These are phyloP conservation scores for Pestalotiopsis sp. DNA, from an alignment of 2,329 filamentous ascomycete genomes.

Conservation along the genomic window DNA sequence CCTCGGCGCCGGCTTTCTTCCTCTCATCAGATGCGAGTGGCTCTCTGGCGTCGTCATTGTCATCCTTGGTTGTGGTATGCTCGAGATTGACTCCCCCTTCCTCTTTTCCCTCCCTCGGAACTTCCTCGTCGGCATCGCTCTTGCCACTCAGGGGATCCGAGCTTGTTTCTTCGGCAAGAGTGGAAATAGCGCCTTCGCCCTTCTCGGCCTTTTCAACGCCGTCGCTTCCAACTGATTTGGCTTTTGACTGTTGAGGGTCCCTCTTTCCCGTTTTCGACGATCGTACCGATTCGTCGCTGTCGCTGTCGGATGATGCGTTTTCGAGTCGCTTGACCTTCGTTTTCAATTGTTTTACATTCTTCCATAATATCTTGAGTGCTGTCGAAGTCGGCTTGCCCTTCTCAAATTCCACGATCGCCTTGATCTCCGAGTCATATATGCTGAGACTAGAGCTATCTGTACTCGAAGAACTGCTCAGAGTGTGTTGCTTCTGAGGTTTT, in stretches of 20 bases:
- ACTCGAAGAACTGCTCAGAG: neutral
- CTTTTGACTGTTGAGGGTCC: neutral
- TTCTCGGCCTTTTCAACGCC: neutral
- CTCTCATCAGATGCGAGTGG: neutral
- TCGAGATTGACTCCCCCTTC: neutral
- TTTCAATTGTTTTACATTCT: neutral
- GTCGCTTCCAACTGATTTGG: neutral
- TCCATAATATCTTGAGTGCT: neutral
- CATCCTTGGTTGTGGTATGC: neutral
- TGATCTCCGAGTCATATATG: neutral
- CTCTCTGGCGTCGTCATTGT: neutral
- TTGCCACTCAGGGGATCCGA: neutral
- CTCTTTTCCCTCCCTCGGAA: neutral
- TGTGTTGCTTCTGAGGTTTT: neutral
- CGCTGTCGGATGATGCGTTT: neutral
- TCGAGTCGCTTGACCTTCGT: neutral
- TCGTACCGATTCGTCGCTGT: neutral
- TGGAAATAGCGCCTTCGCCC: neutral
- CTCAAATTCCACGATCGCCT: neutral
- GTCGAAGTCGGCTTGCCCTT: neutral
- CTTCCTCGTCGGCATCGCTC: neutral
- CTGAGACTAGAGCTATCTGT: neutral
- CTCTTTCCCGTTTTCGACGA: neutral
- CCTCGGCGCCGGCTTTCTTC: neutral
- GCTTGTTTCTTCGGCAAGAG: neutral